Evolutionary conservation across 1,284 basidiomycete genomes (phyloP).

Genomic region (Rhodotorula sp.): DNA sequence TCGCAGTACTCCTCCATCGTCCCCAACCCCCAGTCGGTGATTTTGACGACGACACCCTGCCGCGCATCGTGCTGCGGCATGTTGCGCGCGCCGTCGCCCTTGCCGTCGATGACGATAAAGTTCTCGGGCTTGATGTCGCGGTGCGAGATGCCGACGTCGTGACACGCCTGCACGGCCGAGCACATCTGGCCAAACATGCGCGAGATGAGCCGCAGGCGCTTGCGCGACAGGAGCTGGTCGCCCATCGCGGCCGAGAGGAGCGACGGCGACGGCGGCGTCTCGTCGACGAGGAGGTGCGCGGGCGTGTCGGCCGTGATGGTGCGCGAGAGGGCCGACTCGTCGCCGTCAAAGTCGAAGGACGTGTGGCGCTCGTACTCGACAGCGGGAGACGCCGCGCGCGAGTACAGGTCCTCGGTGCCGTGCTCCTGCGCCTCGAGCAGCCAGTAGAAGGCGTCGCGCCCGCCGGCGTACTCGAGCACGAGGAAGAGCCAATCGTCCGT

Average conservation of each 20-base stretch:
- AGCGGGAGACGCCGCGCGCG: slow-evolving; percentile 35
- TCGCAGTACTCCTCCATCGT: slow-evolving; percentile 83
- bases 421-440: slow-evolving; percentile 63
- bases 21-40: slow-evolving; percentile 95
- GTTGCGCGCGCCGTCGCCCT: slow-evolving; percentile 58
- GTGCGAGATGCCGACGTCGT: slow-evolving; percentile 87
- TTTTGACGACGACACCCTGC: slow-evolving; percentile 68
- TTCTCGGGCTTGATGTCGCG: slow-evolving; percentile 91
- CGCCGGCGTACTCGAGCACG: slow-evolving; percentile 88
- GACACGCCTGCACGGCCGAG: slow-evolving; percentile 93
- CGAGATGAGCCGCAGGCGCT: slow-evolving; percentile 84
- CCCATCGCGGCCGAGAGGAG: slow-evolving; percentile 76
- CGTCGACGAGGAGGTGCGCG: slow-evolving; percentile 43
- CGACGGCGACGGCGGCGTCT: slow-evolving; percentile 89
- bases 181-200: slow-evolving; percentile 99
- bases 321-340: slow-evolving; percentile 34
- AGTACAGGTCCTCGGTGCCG: slow-evolving; percentile 38
- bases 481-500: slow-evolving; percentile 76
- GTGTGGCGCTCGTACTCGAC: slow-evolving; percentile 1
- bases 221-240: slow-evolving; percentile 79
- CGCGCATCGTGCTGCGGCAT: slow-evolving; percentile 12
- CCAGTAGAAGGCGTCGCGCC: slow-evolving; percentile 89
- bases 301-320: slow-evolving; percentile 40
- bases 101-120: slow-evolving; percentile 57
- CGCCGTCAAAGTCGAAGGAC: slow-evolving; percentile 23